phyloP scores from a whole-genome alignment of 768 basidiomycete genomes.

The Mycena indigotica region DNA sequence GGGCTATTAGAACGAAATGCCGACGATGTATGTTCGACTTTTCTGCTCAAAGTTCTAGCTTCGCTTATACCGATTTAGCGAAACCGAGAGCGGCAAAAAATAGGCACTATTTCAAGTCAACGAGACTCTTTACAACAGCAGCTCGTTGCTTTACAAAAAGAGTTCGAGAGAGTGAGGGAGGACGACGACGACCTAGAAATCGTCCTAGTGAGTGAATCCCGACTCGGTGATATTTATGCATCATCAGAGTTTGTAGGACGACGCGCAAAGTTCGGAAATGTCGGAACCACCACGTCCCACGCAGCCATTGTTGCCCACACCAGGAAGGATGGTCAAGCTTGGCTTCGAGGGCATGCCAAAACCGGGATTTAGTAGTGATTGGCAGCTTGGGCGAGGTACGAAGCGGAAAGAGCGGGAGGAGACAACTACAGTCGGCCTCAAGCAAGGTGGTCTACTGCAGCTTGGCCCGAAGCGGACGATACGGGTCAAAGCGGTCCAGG shows the following conservation, averaged over 20 bases:
- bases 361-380: constrained; percentile 41
- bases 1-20: constrained; percentile 34
- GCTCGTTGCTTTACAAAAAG: constrained; percentile 15
- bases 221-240: not conserved
- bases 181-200: not conserved
- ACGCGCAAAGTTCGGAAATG: constrained; percentile 2
- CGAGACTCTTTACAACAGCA: constrained; percentile 16
- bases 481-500: constrained; percentile 21
- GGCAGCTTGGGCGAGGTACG: constrained; percentile 33
- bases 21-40: constrained; percentile 28
- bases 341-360: constrained; percentile 43
- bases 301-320: not conserved
- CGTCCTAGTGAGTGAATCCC: not conserved
- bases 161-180: constrained; percentile 3
- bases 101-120: constrained; percentile 25
- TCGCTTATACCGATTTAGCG: constrained; percentile 12
- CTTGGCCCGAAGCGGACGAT: constrained; percentile 39
- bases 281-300: constrained; percentile 3
- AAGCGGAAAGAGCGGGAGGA: constrained; percentile 16
- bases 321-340: constrained; percentile 10
- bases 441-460: constrained; percentile 39
- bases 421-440: constrained; percentile 28
- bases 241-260: constrained; percentile 3
- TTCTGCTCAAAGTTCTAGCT: not conserved
- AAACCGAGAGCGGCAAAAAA: constrained; percentile 26